Percentiles rank a stretch among this genome's conserved stretches.
These are phyloP conservation scores for Haematococcus sp. DNA, from an alignment of 139 green algal genomes.

Conservation along the genomic window DNA sequence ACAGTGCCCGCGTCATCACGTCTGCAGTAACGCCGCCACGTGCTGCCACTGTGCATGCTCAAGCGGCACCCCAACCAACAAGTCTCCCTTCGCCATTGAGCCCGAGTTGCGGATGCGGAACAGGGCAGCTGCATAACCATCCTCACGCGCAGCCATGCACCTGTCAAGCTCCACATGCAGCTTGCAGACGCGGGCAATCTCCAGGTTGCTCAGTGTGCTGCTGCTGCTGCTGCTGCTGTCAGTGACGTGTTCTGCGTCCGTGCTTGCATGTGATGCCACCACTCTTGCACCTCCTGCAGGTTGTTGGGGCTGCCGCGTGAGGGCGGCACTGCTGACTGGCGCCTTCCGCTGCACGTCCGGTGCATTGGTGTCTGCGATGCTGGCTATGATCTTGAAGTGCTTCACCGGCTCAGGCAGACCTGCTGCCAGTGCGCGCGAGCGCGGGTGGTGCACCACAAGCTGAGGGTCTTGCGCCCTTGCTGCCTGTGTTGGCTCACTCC, in stretches of 20 bases:
- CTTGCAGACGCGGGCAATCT: conserved; percentile 26
- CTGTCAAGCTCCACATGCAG: conserved; percentile 56
- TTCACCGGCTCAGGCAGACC: conserved; percentile 34
- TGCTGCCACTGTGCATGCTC: neutral
- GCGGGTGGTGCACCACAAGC: conserved; percentile 38
- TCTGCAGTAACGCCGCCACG: neutral
- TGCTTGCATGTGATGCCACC: neutral
- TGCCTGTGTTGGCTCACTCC: too few species aligned
- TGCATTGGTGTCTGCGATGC: too few species aligned
- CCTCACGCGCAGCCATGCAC: conserved; percentile 36
- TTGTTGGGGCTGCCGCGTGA: too few species aligned
- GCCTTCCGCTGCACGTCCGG: too few species aligned
- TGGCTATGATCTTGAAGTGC: conserved; percentile 47
- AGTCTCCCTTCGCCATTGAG: conserved; percentile 54
- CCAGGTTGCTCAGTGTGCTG: neutral
- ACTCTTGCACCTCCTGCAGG: neutral
- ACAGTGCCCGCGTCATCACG: too few species aligned
- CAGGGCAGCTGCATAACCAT: conserved; percentile 30
- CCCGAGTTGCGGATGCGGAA: conserved; percentile 35
- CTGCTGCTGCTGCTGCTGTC: neutral
- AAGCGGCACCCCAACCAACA: conserved; percentile 49
- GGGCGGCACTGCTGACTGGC: too few species aligned
- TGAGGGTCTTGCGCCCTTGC: too few species aligned
- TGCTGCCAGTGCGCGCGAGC: conserved; percentile 30
- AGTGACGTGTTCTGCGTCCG: neutral